Base-by-base conservation (phyloP, 2,329 filamentous ascomycete species). In the Penicillium thymicola region DNA sequence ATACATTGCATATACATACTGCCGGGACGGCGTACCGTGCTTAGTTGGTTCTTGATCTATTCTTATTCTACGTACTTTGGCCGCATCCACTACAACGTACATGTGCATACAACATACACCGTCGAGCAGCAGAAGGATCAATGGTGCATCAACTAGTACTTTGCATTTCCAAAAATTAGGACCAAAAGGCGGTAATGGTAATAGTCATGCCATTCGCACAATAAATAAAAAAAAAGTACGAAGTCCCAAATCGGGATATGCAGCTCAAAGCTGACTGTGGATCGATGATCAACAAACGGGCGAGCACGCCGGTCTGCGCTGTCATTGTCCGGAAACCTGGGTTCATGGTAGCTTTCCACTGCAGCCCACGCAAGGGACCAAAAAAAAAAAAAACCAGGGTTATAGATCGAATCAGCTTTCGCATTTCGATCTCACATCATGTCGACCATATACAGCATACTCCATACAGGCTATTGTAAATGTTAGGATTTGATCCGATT, bases 251-350 rank as follows among this genome's bases (percentile, higher is more conserved):
- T 43, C 46, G n/a, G 44, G 44, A 54, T 44, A 43, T 51, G 38
- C 25, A 51, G 16, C 16, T 9, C 14, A 16, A 28, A 55, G 44
- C 40, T 48, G 46, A 40, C 27, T 40, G 57, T 59, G 57, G 59
- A 34, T 59, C 52, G 55, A 53, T 52, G 62, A 66, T 66, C 62
- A 60, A 41, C 54, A 58, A 65, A 64, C 54, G 59, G 60, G 57
- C 51, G 41, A 60, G 34, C 27, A 49, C 54, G 54, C 51, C 60
- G 60, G 57, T 59, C 58, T 61, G 59, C 60, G 58, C 55, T 65
- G 57, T 57, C 57, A 62, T 41, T 34, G 30, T 45, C 49, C 49
- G 38, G 38, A 32, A 30, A 36, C 46, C 51, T 51, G 50, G 37
- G 34, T 42, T 42, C n/a, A 37, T 25, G 38, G 46, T 30, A 50